Base-by-base conservation (phyloP, 2,329 filamentous ascomycete genomes). In the Fusarium marasasianum region DNA sequence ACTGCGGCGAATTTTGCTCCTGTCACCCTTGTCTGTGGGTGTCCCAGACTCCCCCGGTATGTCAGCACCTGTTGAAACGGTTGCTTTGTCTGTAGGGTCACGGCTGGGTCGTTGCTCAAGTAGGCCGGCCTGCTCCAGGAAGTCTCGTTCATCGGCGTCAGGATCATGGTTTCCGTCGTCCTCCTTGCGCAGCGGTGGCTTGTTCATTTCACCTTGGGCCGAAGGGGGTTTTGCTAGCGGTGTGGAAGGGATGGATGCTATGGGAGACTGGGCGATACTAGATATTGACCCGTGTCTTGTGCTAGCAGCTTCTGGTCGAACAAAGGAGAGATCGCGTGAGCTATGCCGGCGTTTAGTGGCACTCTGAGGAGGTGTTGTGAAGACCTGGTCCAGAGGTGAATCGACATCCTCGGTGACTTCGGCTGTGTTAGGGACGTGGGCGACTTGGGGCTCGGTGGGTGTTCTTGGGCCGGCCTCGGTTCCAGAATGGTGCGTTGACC, bases 1-100 rank as follows among this genome's bases (percentile, higher is more conserved):
- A 80, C 95, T 98, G 71, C 95, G 91, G 31, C 96, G 92, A 57
- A 95, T 91, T 80, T 92, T 94, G 65, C 87, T 91, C 72, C 86
- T 87, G 48, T 92, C 91, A 50, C 86, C 82, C 58, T 83, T 83
- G 29, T 87, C 85, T 31, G 75, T 69, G 11, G 84, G 82, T 24
- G 82, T 78, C 44, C 82, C 82, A 33, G 76, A 60, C 47, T 79
- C 78, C 2, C 79, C 78, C 14, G 80, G 77, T 20, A 72, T 75
- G 24, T 79, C 85, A 65, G 70, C 81, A 61, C 72, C 80, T 43
- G 74, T 85, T 75, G 73, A 81, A 64, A 70, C 82, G 69, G 78
- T 84, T 77, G 67, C 79, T 79, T 75, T 82, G 69, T 83, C 81
- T 17, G 79, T 63, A n/a, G 77, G 73, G 33, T 79, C 79, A 51